Base-by-base conservation (phyloP, 1,139 yeast species). In the Pneumocystis carinii region DNA sequence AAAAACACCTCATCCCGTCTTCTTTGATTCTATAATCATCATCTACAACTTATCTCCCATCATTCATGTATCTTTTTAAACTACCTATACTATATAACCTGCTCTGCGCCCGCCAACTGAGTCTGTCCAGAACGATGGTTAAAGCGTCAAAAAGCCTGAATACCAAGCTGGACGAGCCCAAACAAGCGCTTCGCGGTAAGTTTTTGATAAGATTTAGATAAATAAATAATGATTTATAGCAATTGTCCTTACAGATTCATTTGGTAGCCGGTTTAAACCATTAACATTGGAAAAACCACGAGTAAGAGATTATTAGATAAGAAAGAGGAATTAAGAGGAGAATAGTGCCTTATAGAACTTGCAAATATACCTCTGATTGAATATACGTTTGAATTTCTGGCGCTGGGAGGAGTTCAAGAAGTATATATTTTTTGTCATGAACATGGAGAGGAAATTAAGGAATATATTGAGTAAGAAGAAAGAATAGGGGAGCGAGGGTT, bases 301-400 rank as follows among this genome's bases (percentile, higher is more conserved):
- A 72, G 71, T 70, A 7, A 19, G 36, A 0, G 10, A 4, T 24
- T 39, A 24, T 12, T 48, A 14, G 5, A 3, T 10, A n/a, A n/a
- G n/a, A 10, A 15, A 15, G 7, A 39, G 6, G 62, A 61, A 27
- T 59, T 48, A 17, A 41, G 17, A 17, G 3, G 59, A n/a, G 17
- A 24, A 3, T 63, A 75, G 69, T 92, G 98, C 75, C 78, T 92
- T 60, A 77, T 92, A 67, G 97, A 97, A 1, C 77, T 92, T 66
- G 97, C 96, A 56, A 90, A 90, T 71, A 89, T 88, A 12, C 98
- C 99, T 2, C 79, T 92, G 70, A 84, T 92, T 67, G 98, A 92
- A 72, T 92, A 94, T 72, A 94, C 99, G 1, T 77, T 92, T 63
- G 98, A 92, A 74, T 92, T 92, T 71, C 78, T 92, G 62, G 97